phyloP scores from a whole-genome alignment of 2,329 filamentous ascomycete genomes.

The Coniosporium tulheliwenetii region DNA sequence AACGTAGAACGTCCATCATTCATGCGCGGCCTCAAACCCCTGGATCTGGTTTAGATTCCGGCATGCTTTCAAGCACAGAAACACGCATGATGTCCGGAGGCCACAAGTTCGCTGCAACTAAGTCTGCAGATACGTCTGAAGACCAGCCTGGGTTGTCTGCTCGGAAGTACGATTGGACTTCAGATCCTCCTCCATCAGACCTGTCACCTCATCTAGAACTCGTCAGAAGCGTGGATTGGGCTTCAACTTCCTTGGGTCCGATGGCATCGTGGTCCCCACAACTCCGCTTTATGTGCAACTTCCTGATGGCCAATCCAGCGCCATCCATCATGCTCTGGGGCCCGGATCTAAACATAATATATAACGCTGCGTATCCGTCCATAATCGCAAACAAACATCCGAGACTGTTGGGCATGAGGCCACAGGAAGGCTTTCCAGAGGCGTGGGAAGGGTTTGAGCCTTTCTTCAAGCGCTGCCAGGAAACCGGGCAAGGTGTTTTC shows the following conservation, averaged over 20 bases:
- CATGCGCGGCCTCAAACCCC: too few relatives aligned
- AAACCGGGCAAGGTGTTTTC: constrained; percentile 3
- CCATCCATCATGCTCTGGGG: constrained; percentile 10
- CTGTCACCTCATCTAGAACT: not conserved
- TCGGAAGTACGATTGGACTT: too few relatives aligned
- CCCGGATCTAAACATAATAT: not conserved
- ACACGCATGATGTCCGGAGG: too few relatives aligned
- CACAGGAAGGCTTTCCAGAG: too few relatives aligned
- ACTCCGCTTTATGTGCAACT: constrained; percentile 8
- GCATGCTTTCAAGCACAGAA: too few relatives aligned
- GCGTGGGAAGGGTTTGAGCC: too few relatives aligned
- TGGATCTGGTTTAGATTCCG: too few relatives aligned
- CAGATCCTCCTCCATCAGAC: too few relatives aligned
- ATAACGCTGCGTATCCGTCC: not conserved
- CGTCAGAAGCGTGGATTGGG: not conserved
- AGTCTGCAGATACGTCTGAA: too few relatives aligned
- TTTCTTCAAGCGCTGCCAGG: constrained; percentile 1
- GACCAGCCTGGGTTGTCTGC: too few relatives aligned
- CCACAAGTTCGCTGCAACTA: too few relatives aligned
- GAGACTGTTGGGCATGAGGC: not conserved
- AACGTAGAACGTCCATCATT: too few relatives aligned
- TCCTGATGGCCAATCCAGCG: constrained; percentile 15
- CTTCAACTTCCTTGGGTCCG: not conserved
- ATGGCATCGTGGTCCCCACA: not conserved
- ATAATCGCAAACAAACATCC: not conserved